These are phyloP conservation scores for Xylariaceae sp. DNA, from an alignment of 2,329 filamentous ascomycete genomes.

Conservation along the genomic window DNA sequence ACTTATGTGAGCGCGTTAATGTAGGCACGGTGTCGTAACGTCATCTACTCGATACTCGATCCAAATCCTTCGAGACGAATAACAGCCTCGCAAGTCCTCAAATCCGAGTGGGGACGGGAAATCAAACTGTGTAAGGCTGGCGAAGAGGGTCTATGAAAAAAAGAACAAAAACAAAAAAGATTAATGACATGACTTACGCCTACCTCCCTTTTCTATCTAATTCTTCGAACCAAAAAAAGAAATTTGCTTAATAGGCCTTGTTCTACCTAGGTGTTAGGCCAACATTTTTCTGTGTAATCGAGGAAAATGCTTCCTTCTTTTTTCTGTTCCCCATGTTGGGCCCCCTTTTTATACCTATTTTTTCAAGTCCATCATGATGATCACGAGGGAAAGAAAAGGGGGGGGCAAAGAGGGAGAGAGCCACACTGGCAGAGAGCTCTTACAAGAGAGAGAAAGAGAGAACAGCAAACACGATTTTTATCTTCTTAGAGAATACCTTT, in stretches of 20 bases:
- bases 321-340: neutral
- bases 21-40: conserved; percentile 92
- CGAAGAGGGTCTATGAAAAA: conserved; percentile 75
- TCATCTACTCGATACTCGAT: conserved; percentile 97
- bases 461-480: too few relatives aligned
- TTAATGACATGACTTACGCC: neutral
- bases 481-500: too few relatives aligned
- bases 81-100: conserved; percentile 91
- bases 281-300: neutral
- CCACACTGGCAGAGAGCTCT: too few relatives aligned
- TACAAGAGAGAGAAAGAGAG: too few relatives aligned
- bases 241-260: neutral
- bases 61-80: conserved; percentile 89
- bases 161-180: too few relatives aligned
- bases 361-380: too few relatives aligned
- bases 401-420: too few relatives aligned
- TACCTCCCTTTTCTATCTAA: conserved; percentile 10
- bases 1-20: conserved; percentile 22
- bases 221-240: neutral
- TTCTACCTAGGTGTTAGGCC: neutral
- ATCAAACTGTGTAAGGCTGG: conserved; percentile 96
- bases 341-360: neutral
- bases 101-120: conserved; percentile 97
- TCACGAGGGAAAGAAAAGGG: too few relatives aligned
- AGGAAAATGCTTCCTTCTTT: neutral